Base-by-base conservation (phyloP, 495 filamentous ascomycete species). In the Aspergillus sparsus region DNA sequence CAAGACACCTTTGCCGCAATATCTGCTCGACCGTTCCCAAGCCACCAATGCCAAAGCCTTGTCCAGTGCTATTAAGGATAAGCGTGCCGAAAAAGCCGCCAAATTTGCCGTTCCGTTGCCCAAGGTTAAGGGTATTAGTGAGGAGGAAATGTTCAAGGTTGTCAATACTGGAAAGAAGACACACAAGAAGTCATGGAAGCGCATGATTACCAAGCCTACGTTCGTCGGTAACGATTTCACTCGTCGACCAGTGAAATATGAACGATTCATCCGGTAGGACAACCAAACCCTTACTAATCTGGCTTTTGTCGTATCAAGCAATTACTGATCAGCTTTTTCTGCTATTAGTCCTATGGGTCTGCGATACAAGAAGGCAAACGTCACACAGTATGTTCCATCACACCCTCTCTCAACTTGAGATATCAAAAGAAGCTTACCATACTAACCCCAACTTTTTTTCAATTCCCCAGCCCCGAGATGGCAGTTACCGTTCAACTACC, bases 141-240 rank as follows among this genome's bases (percentile, higher is more conserved):
- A 98, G 80, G 93, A 96, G 81, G 95, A 99, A 79, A 93, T 97
- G 87, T 98, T 99, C 81, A 92, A 92, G 80, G 92, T 97, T 42
- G 86, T 99, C 68, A 94, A 93, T 78, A 99, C 95, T 58, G 94
- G 93, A 64, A 91, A 88, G 82, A 89, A 89, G 77, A 88, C 85
- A 15, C 78, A 83, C 58, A 85, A 88, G 80, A 89, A 89, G 66
- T 85, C 84, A 46, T 96, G 91, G 93, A 98, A 98, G 85, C 79
- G 95, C 35, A 91, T 98, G 81, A 91, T 98, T 65, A 98, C 94
- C 55, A 93, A 93, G 74, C 89, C 89, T 12, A 92, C 90, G 5
- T 92, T 93, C 66, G 92, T 96, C 52, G 92, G 92, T 0, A 86
- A 84, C 59, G 92, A 96, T 62, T 98, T 97, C 76, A 98, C 94